Conservation (phyloP, 148 eudicot genomes). For the Rhododendron griersonianum region DNA sequence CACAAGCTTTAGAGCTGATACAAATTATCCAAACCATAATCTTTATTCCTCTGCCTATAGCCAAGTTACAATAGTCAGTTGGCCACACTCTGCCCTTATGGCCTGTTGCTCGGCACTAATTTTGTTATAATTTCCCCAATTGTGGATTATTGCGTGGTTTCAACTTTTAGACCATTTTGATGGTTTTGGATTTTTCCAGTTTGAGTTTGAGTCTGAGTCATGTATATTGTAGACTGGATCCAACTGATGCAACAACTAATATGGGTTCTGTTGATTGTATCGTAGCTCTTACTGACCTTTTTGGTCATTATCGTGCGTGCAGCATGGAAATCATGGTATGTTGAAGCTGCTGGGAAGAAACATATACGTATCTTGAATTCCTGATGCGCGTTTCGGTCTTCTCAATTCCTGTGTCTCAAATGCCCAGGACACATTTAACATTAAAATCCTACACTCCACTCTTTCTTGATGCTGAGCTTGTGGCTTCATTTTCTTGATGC, state of each 20-base stretch:
- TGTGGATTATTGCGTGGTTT: background rate
- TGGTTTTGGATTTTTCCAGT: background rate
- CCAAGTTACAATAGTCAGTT: background rate
- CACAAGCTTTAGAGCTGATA: background rate
- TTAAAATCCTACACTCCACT: background rate
- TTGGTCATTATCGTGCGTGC: slow-evolving; percentile 31
- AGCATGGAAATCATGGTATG: slow-evolving; percentile 53
- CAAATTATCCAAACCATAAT: background rate
- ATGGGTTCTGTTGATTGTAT: slow-evolving; percentile 9
- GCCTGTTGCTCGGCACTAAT: background rate
- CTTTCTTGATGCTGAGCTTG: background rate
- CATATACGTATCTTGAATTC: slow-evolving; percentile 8
- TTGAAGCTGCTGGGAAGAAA: slow-evolving; percentile 23
- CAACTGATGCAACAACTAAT: slow-evolving; percentile 9
- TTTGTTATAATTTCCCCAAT: background rate
- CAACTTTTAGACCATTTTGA: background rate
- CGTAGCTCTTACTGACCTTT: slow-evolving; percentile 30
- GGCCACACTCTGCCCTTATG: background rate
- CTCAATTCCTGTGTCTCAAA: background rate
- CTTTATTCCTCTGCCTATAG: background rate
- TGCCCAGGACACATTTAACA: background rate
- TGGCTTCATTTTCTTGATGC: slow-evolving; percentile 7
- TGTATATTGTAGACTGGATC: background rate
- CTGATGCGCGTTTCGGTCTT: background rate
- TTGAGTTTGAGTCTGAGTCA: background rate